Base-by-base conservation (phyloP, 805 yeast genomes). In the Geotrichum ghanense region DNA sequence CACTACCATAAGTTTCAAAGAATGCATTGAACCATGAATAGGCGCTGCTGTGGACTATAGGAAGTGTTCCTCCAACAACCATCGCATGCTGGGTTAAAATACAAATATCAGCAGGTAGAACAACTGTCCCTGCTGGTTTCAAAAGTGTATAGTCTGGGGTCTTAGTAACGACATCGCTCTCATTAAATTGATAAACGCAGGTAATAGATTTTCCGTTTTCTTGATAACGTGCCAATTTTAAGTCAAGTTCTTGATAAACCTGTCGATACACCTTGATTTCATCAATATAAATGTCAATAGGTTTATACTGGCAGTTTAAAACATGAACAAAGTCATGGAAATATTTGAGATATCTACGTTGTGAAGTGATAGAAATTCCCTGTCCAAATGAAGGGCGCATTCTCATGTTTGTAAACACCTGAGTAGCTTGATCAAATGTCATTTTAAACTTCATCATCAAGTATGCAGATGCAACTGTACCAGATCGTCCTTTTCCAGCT, bases 401-500 rank as follows among this genome's bases (percentile, higher is more conserved):
- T 48, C 97, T 67, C 45, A 71, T 67, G 5, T 55, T 48, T 2
- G 82, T 76, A 58, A 82, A 88, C 5, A 69, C 48, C 0, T 60
- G 61, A 39, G 74, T 67, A 1, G 88, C 84, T 17, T 67, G 70
- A 1, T 65, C 61, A 12, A 72, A 65, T 0, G 69, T 50, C 46
- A 68, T 46, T 2, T 64, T 64, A 26, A 61, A 59, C 44, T 63
- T 59, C 45, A 68, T 70, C 75, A 88, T 80, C 51, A 89, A 61
- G 56, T 78, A 83, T 0, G 88, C 85, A 50, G 84, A 76, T 4
- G 75, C 74, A 1, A 86, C 63, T 1, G 88, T 72, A 0, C 97
- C 97, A 0, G 95, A 81, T 22, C 97, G 68, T 0, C 97, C 97
- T 62, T 87, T 88, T 0, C 97, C 97, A 52, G 85, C 84, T 56